Evolutionary conservation across 169 alveolate genomes (phyloP), one percentile per base, ranked within the genome.

Genomic region (Cryptosporidium meleagridis): DNA sequence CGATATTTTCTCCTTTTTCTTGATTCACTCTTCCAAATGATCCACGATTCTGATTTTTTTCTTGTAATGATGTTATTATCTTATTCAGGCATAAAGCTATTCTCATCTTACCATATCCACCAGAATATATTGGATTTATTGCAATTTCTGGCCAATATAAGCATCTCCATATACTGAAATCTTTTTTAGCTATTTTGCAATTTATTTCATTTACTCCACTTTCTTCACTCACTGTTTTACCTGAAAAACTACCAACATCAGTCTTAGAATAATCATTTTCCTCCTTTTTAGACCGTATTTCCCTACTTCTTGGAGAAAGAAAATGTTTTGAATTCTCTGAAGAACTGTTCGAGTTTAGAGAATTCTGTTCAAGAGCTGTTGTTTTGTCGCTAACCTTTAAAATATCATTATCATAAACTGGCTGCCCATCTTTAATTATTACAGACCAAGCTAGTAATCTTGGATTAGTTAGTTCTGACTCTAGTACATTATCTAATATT

Each of bases 141-240:
- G 89, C 89, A 23, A 62, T 44, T 26, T 80, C 80, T 61, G 89
- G 89, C 62, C 69, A 80, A 44, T 44, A 80, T 29, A 80, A 45
- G 16, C 89, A 80, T 41, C 89, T 59, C 89, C 89, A 80, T 21
- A 65, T 80, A 33, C 89, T 80, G 33, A 80, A 80, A 65, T 59
- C 80, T 33, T 35, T 80, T 62, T 80, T 80, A 26, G 35, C 18
- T 16, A n/a, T 55, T 7, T 52, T 18, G 12, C 21, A 12, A 37
- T 33, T 29, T 14, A 29, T 8, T 21, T 65, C 41, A 5, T 33
- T 31, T 4, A 18, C 58, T 21, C 6, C 62, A 26, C 26, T 18
- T 37, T 70, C 58, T 23, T 0, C 35, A 26, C 7, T 55, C 4
- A 41, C 48, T 41, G 23, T 55, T 55, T 26, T 26, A 8, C 67